Evolutionary conservation across 331 rosid genomes (phyloP).

Genomic region (Spiraea crenata): DNA sequence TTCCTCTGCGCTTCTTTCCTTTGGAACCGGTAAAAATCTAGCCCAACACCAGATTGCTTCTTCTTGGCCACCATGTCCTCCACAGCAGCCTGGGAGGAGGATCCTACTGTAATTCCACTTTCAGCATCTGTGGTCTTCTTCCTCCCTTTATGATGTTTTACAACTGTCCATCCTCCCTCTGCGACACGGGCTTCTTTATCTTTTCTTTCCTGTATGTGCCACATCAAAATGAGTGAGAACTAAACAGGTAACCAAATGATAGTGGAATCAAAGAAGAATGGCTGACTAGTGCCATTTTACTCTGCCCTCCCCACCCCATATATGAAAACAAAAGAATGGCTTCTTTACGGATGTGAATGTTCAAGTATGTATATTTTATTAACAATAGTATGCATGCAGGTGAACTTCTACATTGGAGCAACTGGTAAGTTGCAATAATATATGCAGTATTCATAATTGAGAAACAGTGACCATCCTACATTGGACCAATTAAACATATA

Average conservation of each 20-base stretch:
- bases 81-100: slow-evolving; percentile 68
- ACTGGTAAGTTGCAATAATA: background rate
- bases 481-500: too few relatives aligned
- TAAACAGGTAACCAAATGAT: slow-evolving; percentile 10
- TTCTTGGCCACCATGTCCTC: slow-evolving; percentile 60
- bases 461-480: too few relatives aligned
- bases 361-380: too few relatives aligned
- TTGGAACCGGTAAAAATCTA: slow-evolving; percentile 83
- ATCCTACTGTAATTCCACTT: slow-evolving; percentile 74
- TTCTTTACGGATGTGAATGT: background rate
- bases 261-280: background rate
- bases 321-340: background rate
- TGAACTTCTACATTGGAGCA: background rate
- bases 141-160: slow-evolving; percentile 80
- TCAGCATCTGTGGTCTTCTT: slow-evolving; percentile 80
- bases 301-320: too few relatives aligned
- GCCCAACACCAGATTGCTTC: slow-evolving; percentile 61
- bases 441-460: too few relatives aligned
- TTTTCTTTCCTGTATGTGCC: slow-evolving; percentile 58
- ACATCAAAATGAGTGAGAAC: slow-evolving; percentile 9
- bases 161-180: slow-evolving; percentile 93
- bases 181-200: slow-evolving; percentile 68
- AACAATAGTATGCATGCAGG: background rate
- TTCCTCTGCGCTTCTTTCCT: slow-evolving; percentile 84
- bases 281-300: too few relatives aligned